phyloP scores from a whole-genome alignment of 179 eudicot species.

The Silene vulgaris region DNA sequence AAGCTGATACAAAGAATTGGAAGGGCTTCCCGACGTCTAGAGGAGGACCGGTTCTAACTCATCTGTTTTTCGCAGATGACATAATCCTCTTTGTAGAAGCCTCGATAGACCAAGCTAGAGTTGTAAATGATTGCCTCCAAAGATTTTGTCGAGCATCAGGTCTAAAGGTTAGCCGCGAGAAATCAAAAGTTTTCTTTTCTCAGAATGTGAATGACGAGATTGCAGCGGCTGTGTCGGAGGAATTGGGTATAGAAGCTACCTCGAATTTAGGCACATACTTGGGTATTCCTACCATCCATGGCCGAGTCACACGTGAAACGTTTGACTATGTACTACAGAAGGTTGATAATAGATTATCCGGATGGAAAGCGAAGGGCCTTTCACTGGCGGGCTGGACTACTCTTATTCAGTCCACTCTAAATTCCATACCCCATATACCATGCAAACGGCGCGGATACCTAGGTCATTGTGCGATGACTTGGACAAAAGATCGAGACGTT shows the following conservation, averaged over 20 bases:
- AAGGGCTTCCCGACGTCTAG: not conserved
- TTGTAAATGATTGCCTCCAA: not conserved
- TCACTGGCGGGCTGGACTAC: too few species aligned
- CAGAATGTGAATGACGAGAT: not conserved
- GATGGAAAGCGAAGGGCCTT: too few species aligned
- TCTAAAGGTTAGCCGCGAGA: not conserved
- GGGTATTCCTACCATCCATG: not conserved
- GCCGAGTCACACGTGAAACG: not conserved
- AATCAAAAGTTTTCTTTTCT: not conserved
- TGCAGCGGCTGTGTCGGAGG: too few species aligned
- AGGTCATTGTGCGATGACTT: too few species aligned
- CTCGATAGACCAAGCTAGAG: not conserved
- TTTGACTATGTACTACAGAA: too few species aligned
- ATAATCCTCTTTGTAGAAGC: not conserved
- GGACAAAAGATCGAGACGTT: too few species aligned
- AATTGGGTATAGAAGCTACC: too few species aligned
- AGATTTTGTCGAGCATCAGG: not conserved
- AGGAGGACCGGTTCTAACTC: not conserved
- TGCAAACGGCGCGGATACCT: too few species aligned
- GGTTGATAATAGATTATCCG: too few species aligned
- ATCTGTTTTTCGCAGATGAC: not conserved
- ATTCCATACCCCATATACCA: too few species aligned
- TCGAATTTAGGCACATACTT: not conserved
- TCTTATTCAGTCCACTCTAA: too few species aligned
- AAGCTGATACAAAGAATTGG: not conserved